Evolutionary conservation across 176 grass and related monocot species (phyloP).

Genomic region (Eleusine indica): DNA sequence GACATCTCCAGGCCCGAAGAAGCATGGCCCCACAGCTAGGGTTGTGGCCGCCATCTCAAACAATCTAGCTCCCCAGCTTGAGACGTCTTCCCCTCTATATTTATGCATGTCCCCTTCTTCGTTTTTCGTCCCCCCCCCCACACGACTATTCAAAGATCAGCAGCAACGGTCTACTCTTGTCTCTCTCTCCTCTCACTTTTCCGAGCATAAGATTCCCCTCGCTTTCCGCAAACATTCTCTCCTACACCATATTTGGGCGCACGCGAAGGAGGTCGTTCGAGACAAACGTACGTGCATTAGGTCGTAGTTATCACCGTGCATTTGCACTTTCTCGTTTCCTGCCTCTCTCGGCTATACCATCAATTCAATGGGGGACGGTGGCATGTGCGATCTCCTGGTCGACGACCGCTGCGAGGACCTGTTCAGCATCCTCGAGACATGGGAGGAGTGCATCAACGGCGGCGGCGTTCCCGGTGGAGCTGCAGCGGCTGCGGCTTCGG

Average conservation of each 20-base stretch:
- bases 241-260: constrained; percentile 6
- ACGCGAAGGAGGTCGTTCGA: neutral
- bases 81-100: constrained; percentile 35
- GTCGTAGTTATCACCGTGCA: neutral
- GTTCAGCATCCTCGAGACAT: constrained; percentile 47
- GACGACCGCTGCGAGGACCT: constrained; percentile 37
- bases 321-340: neutral
- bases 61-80: constrained; percentile 5
- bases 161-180: constrained; percentile 42
- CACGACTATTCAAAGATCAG: constrained; percentile 15
- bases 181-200: constrained; percentile 12
- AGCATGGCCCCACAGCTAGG: constrained; percentile 22
- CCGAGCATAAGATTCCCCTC: constrained; percentile 8
- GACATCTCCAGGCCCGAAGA: constrained; percentile 13
- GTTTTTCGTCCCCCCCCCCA: neutral
- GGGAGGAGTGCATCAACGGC: constrained; percentile 31
- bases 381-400: constrained; percentile 37
- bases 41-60: constrained; percentile 1
- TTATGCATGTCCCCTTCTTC: constrained; percentile 28
- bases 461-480: neutral
- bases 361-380: constrained; percentile 40
- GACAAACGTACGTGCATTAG: constrained; percentile 1
- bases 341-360: neutral
- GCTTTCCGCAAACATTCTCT: constrained; percentile 36
- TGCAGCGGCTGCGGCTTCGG: neutral